Conservation (phyloP, 108 stramenopile species). For the Epithemia pelagica region DNA sequence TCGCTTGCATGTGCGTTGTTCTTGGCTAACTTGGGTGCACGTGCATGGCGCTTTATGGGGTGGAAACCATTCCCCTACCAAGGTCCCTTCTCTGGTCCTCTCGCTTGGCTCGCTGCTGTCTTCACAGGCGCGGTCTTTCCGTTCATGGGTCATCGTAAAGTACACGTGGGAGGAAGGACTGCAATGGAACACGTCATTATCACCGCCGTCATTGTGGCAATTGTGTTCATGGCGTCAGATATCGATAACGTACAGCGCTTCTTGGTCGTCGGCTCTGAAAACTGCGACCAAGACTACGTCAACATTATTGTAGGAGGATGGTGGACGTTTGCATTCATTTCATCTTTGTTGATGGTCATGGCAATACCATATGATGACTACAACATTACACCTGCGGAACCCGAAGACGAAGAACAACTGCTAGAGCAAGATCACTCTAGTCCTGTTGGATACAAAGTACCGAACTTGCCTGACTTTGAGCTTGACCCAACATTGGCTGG, state of each 20-base stretch:
- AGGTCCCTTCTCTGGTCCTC: slow-evolving; percentile 26
- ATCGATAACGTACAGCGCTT: slow-evolving; percentile 48
- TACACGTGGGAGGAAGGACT: slow-evolving; percentile 57
- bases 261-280: slow-evolving; percentile 39
- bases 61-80: slow-evolving; percentile 40
- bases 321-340: slow-evolving; percentile 43
- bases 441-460: slow-evolving; percentile 49
- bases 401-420: slow-evolving; percentile 42
- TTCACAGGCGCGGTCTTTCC: slow-evolving; percentile 50
- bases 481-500: slow-evolving; percentile 36
- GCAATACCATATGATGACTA: slow-evolving; percentile 12
- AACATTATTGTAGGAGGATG: slow-evolving; percentile 51
- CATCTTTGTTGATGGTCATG: slow-evolving; percentile 35
- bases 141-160: slow-evolving; percentile 44
- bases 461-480: slow-evolving; percentile 54
- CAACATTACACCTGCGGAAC: slow-evolving; percentile 1
- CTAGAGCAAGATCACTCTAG: slow-evolving; percentile 49
- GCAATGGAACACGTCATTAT: slow-evolving; percentile 46
- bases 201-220: slow-evolving; percentile 40
- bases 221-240: slow-evolving; percentile 48
- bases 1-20: slow-evolving; percentile 34
- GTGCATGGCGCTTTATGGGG: slow-evolving; percentile 57
- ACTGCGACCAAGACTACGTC: slow-evolving; percentile 48
- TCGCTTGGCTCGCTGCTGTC: slow-evolving; percentile 39
- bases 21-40: slow-evolving; percentile 59